phyloP scores from a whole-genome alignment of 2,329 filamentous ascomycete genomes.

The Myriosclerotinia scirpicola region DNA sequence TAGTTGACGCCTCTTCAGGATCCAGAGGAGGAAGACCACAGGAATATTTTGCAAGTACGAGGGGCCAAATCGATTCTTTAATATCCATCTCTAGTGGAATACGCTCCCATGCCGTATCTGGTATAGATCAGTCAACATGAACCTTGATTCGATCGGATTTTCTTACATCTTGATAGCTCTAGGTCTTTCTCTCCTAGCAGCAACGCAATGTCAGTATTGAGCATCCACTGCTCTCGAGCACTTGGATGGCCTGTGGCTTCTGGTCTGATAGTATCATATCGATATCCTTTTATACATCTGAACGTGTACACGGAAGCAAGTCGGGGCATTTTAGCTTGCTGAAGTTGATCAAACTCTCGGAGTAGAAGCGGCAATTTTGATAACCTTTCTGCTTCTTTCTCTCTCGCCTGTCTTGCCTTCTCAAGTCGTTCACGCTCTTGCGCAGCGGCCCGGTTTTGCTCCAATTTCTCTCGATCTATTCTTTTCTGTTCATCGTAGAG shows the following conservation, averaged over 20 bases:
- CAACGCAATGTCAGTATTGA: conserved; percentile 63
- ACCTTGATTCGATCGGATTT: not conserved
- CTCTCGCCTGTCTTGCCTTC: conserved; percentile 49
- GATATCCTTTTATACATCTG: conserved; percentile 57
- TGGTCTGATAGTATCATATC: conserved; percentile 62
- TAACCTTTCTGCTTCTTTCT: conserved; percentile 55
- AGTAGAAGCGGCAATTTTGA: conserved; percentile 60
- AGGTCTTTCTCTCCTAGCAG: conserved; percentile 65
- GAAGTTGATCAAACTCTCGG: conserved; percentile 57
- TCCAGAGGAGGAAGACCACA: not conserved
- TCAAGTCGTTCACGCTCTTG: conserved; percentile 51
- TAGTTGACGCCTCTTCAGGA: conserved; percentile 43
- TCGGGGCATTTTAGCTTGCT: conserved; percentile 52
- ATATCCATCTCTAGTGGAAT: conserved; percentile 53
- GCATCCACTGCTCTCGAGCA: conserved; percentile 65
- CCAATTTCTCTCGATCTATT: conserved; percentile 44
- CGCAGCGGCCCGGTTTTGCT: conserved; percentile 36
- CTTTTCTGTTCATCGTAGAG: conserved; percentile 41
- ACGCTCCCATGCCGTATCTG: conserved; percentile 60
- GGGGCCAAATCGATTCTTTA: conserved; percentile 60
- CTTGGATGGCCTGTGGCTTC: conserved; percentile 53
- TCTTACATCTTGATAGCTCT: conserved; percentile 57
- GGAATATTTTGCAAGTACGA: conserved; percentile 57
- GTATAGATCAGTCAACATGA: conserved; percentile 25
- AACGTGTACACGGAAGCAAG: conserved; percentile 54